Base-by-base conservation (phyloP, 2,329 filamentous ascomycete genomes). In the Trichoderma harzianum region DNA sequence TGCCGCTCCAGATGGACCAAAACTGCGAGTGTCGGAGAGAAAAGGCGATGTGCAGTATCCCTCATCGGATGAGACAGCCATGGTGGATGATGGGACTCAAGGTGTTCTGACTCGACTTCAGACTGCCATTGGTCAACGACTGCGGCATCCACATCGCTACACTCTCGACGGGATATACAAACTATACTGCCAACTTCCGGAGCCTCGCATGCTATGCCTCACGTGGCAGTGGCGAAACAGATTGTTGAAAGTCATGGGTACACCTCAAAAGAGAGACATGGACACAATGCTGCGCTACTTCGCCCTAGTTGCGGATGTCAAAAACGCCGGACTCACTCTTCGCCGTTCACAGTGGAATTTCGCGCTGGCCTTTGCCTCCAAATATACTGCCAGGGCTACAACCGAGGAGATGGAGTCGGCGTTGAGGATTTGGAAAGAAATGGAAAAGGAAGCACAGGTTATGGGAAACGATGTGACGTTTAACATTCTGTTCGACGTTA, bases 401-500 rank as follows among this genome's bases (percentile, higher is more conserved):
- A 94, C 79, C 81, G 93, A 57, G 84, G 93, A 80, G 61, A 76
- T 82, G 73, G 80, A 82, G 32, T 87, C 89, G 6, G 91, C 93
- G 0, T 84, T 99, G 60, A 87, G 89, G 62, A 82, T 97, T 28
- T 99, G 95, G 95, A 90, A 89, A 74, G 90, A 96, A 76, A 98
- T 98, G 94, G 96, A 99, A 80, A 86, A 88, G 61, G 83, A 89
- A 5, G 90, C 90, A 2, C 87, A 88, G 1, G 80, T 94, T 16
- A 83, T 83, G 75, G 91, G 88, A 43, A 92, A 92, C 76, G 86
- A 89, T 63, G 91, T 94, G n/a, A 97, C 95, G 0, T 97, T 99
- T 81, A 97, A 96, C 78, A 92, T 98, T 61, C 86, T 99, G 14
- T 98, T 97, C 76, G 93, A 98, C 78, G 88, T 94, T 12, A 94